phyloP scores from a whole-genome alignment of 2,329 filamentous ascomycete genomes.

The Sporothrix globosa region DNA sequence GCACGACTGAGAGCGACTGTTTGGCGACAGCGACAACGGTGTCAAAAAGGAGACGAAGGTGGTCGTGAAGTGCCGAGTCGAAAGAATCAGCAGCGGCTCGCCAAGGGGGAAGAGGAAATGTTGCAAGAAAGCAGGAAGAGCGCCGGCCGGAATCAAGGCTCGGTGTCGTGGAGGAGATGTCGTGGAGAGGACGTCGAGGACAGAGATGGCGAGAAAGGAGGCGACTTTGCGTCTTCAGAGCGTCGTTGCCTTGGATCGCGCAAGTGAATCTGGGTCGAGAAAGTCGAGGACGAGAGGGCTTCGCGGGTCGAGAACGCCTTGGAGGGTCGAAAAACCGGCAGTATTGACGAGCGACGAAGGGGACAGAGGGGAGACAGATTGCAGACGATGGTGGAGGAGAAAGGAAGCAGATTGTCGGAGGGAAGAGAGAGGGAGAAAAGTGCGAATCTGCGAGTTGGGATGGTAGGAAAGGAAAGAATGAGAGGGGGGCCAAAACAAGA shows the following conservation, averaged over 20 bases:
- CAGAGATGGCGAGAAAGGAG: neutral
- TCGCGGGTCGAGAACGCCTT: conserved; percentile 20
- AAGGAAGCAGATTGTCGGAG: neutral
- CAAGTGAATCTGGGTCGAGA: conserved; percentile 29
- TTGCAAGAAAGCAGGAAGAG: neutral
- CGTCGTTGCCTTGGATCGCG: conserved; percentile 8
- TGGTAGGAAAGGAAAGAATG: conserved; percentile 27
- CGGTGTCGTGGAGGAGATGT: neutral
- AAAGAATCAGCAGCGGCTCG: neutral
- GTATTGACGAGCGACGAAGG: conserved; percentile 1
- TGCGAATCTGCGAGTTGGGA: conserved; percentile 22
- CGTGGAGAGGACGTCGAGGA: neutral
- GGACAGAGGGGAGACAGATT: neutral
- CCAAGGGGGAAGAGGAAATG: neutral
- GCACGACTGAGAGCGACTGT: neutral
- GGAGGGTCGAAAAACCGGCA: neutral
- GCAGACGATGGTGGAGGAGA: neutral
- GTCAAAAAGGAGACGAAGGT: neutral
- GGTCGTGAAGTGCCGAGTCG: neutral
- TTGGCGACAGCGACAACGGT: neutral
- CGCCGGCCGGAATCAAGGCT: neutral
- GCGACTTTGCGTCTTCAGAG: conserved; percentile 5
- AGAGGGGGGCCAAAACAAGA: conserved; percentile 31
- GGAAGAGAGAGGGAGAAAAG: conserved; percentile 17
- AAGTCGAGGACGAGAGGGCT: conserved; percentile 16